Base-by-base conservation (phyloP, 306 rosid genomes). In the Styphnolobium japonicum region DNA sequence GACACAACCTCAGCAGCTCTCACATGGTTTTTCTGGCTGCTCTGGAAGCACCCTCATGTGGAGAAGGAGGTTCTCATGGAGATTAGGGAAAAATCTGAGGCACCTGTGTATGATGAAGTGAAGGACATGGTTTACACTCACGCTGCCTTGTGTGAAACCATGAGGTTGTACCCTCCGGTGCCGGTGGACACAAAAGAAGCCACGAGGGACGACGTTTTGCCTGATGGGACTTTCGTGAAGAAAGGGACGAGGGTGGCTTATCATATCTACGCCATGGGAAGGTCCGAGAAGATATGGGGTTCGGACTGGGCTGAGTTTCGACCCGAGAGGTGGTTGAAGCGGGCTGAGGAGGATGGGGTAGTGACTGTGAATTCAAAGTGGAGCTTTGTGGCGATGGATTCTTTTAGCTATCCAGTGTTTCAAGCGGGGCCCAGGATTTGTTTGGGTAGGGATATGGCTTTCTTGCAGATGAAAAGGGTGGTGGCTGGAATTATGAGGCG, bases 341-440 rank as follows among this genome's bases (percentile, higher is more conserved):
- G 43, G 33, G 86, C 34, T 7, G 75, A 31, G 7, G 77, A 29
- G 9, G 16, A 22, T 5, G 48, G 5, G 1, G 34, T 0, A 0
- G 67, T 27, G n/a, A n/a, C n/a, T n/a, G n/a, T n/a, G n/a, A n/a
- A n/a, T n/a, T n/a, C n/a, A 8, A 86, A 77, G 22, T 87, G 93
- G 96, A 82, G 19, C 15, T 92, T 92, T 4, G 82, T 82, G 27
- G 92, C 74, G 45, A 77, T 87, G 14, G 94, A 92, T 31, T n/a
- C 83, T 22, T 92, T 58, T 16, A 65, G 71, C 1, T 92, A 88
- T 27, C 88, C 92, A 3, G 98, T 91, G 62, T 93, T 93, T 65
- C 95, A 93, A 60, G 97, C 92, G 2, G 97, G 98, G 4, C 98
- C 95, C 0, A 88, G 97, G 82, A 73, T 90, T 0, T 93, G 97